Base-by-base conservation (phyloP, 129 eudicot genomes). In the Saussurea involucrata region DNA sequence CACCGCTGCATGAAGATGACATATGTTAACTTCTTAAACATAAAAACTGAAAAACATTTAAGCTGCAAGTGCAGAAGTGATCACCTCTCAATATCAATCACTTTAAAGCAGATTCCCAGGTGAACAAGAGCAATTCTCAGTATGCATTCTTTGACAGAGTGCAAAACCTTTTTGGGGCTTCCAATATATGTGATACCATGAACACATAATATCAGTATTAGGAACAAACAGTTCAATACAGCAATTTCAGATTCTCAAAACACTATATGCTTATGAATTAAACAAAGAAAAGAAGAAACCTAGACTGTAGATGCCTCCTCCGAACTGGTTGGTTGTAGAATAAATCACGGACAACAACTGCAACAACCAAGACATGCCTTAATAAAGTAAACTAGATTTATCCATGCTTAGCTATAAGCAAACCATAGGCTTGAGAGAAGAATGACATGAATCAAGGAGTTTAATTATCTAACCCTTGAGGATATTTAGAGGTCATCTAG, bases 291-390 rank as follows among this genome's bases (percentile, higher is more conserved):
- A 76, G 55, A 67, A 73, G 55, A 67, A 73, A 95, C 99, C 97
- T 95, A 90, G 94, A 92, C 63, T 88, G 89, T 78, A 92, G 60
- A 74, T 88, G 97, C 71, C 85, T 86, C 77, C 95, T 87, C 66
- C 96, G 90, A 78, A 95, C 97, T 79, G 99, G 99, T 81, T 95
- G 97, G 86, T 92, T 91, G 88, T 92, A 89, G 83, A 95, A 95
- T 42, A 92, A 76, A 85, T 95, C 97, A 11, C 86, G 97, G 73
- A 87, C 97, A 49, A 66, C 82, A 76, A 95, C 99, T 91, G 92
- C 86, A 86, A 69, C 75, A 77, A 28, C 44, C 84, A 79, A 60
- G 58, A 53, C 24, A 73, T 24, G 25, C 64, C 66, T 49, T 2
- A 55, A 24, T 20, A 28, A 64, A 33, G 34, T 9, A 36, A 75